Percentiles rank a stretch among this genome's conserved stretches.
Evolutionary conservation across 2,329 filamentous ascomycete genomes (phyloP).

Genomic region (Colletotrichum endophyticum): DNA sequence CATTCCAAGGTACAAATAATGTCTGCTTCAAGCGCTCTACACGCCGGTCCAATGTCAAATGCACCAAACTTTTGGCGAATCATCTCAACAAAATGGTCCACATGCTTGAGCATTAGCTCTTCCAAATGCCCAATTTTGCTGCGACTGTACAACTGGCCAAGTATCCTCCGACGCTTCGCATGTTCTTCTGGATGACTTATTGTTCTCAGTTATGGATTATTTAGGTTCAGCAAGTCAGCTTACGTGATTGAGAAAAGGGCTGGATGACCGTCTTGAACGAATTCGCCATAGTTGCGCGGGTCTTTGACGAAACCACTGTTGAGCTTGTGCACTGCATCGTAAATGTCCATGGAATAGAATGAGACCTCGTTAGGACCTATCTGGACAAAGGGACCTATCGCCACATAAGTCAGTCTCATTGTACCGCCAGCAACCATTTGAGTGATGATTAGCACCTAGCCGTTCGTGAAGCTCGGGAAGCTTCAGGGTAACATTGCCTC

Average conservation of each 20-base stretch:
- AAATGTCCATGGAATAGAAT: constrained; percentile 29
- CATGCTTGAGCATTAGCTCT: constrained; percentile 25
- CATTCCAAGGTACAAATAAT: not conserved
- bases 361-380: constrained; percentile 29
- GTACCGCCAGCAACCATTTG: not conserved
- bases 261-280: constrained; percentile 30
- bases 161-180: constrained; percentile 29
- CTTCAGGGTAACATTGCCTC: constrained; percentile 24
- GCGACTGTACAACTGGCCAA: constrained; percentile 31
- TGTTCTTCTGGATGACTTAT: constrained; percentile 28
- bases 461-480: constrained; percentile 26
- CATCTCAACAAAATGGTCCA: constrained; percentile 19
- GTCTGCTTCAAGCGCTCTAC: not conserved
- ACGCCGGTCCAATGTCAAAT: not conserved
- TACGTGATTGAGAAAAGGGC: constrained; percentile 32
- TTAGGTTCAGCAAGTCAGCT: not conserved
- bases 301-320: constrained; percentile 29
- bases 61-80: not conserved
- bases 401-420: not conserved
- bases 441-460: constrained; percentile 7
- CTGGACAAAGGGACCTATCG: constrained; percentile 23
- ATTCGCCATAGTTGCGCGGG: constrained; percentile 29
- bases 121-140: constrained; percentile 29
- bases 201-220: not conserved
- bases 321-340: constrained; percentile 28